Evolutionary conservation across 2,329 filamentous ascomycete species (phyloP).

Genomic region (Cryoendolithus antarcticus): DNA sequence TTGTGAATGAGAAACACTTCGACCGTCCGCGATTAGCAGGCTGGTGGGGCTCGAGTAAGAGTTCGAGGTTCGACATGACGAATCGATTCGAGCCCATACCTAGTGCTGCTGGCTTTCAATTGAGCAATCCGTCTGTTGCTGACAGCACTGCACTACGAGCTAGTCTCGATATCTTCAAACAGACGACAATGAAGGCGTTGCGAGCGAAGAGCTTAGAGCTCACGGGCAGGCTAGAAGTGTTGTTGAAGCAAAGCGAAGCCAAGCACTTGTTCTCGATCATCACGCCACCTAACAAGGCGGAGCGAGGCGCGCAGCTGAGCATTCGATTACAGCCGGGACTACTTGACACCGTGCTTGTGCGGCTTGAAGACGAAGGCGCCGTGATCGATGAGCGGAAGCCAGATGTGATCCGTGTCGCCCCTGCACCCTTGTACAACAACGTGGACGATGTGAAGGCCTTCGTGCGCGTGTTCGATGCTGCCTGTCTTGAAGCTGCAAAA

Average conservation of each 20-base stretch:
- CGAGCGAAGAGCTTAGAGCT: slow-evolving; percentile 59
- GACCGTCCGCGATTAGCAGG: slow-evolving; percentile 57
- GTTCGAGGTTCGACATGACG: slow-evolving; percentile 68
- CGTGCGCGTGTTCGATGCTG: slow-evolving; percentile 39
- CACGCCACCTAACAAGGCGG: slow-evolving; percentile 9
- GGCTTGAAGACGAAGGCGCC: slow-evolving; percentile 55
- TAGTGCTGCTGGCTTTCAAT: slow-evolving; percentile 69
- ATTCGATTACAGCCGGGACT: slow-evolving; percentile 56
- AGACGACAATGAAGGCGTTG: slow-evolving; percentile 56
- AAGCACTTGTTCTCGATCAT: slow-evolving; percentile 19
- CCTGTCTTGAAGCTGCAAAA: slow-evolving; percentile 12
- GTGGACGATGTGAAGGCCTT: slow-evolving; percentile 62
- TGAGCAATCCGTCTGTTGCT: slow-evolving; percentile 72
- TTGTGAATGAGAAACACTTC: slow-evolving; percentile 61
- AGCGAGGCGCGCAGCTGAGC: slow-evolving; percentile 49
- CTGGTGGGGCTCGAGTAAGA: slow-evolving; percentile 79
- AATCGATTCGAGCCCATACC: slow-evolving; percentile 65
- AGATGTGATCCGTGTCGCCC: slow-evolving; percentile 71
- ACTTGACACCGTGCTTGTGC: slow-evolving; percentile 52
- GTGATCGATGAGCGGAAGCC: slow-evolving; percentile 77
- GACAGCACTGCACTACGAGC: slow-evolving; percentile 65
- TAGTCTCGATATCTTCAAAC: slow-evolving; percentile 60
- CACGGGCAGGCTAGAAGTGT: slow-evolving; percentile 63
- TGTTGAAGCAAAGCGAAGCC: slow-evolving; percentile 32
- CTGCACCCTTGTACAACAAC: slow-evolving; percentile 71